These are phyloP conservation scores for Pichia californica DNA, from an alignment of 805 yeast genomes.

Conservation along the genomic window DNA sequence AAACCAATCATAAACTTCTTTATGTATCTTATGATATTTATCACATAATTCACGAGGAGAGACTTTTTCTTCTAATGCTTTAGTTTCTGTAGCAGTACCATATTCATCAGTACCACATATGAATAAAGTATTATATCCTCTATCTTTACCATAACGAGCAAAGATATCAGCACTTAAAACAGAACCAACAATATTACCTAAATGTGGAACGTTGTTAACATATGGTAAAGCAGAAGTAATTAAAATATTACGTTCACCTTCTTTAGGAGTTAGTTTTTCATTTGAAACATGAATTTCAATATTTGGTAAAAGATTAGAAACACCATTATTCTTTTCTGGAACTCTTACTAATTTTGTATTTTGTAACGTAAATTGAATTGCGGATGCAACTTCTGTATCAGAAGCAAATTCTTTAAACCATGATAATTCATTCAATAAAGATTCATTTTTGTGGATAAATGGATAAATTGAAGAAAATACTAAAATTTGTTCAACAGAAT, in stretches of 20 bases:
- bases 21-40: constrained; percentile 81
- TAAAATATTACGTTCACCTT: constrained; percentile 70
- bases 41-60: constrained; percentile 87
- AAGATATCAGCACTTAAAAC: constrained; percentile 92
- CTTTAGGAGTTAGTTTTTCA: constrained; percentile 54
- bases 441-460: constrained; percentile 11
- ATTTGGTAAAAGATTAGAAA: constrained; percentile 18
- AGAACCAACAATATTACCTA: constrained; percentile 95
- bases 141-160: constrained; percentile 81
- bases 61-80: constrained; percentile 89
- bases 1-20: constrained; percentile 94
- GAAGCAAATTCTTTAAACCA: constrained; percentile 41
- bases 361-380: constrained; percentile 39
- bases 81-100: constrained; percentile 99
- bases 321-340: constrained; percentile 38
- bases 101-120: constrained; percentile 98
- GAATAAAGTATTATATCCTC: constrained; percentile 80
- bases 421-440: constrained; percentile 4
- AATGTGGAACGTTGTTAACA: constrained; percentile 96
- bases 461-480: constrained; percentile 55
- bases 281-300: constrained; percentile 10
- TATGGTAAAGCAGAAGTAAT: constrained; percentile 97
- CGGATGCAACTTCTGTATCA: constrained; percentile 36
- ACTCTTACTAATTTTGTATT: constrained; percentile 38
- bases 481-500: constrained; percentile 49